A percentile compares a stretch with the other conserved stretches of the same genome.
phyloP scores from a whole-genome alignment of 257 asterid genomes.

The Oldenlandia corymbosa region DNA sequence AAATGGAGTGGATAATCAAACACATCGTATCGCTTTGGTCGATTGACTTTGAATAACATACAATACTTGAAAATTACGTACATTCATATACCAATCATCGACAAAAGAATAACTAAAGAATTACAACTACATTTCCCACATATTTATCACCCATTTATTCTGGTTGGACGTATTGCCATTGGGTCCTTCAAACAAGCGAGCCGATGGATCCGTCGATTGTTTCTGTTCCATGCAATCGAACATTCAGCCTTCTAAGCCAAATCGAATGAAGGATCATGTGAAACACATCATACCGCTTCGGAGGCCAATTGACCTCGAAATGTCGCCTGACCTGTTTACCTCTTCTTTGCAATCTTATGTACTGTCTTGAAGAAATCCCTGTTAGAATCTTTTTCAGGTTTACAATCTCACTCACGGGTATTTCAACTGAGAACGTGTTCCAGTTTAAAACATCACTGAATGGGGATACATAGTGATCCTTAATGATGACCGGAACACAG shows the following conservation, averaged over 20 bases:
- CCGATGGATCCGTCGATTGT: neutral
- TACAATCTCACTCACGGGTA: conserved; percentile 55
- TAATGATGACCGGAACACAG: conserved; percentile 73
- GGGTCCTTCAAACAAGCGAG: too few species aligned
- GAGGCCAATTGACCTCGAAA: conserved; percentile 41
- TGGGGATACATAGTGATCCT: conserved; percentile 62
- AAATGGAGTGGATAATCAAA: conserved; percentile 86
- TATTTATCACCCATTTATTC: too few species aligned
- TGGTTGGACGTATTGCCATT: too few species aligned
- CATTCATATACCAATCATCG: too few species aligned
- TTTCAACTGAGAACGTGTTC: conserved; percentile 54
- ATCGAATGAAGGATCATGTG: conserved; percentile 53
- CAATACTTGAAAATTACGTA: too few species aligned
- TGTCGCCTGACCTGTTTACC: conserved; percentile 38
- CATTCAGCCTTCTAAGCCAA: conserved; percentile 43
- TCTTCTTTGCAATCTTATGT: conserved; percentile 44
- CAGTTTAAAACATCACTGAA: conserved; percentile 72
- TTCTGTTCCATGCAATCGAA: conserved; percentile 13
- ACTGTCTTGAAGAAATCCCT: conserved; percentile 37
- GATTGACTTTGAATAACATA: too few species aligned
- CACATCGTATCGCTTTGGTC: conserved; percentile 72
- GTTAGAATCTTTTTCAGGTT: conserved; percentile 49
- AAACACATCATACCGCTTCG: conserved; percentile 39
- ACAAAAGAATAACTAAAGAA: too few species aligned
- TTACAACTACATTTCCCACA: too few species aligned